Conservation (phyloP, 495 filamentous ascomycete genomes). For the Rhypophila decipiens region DNA sequence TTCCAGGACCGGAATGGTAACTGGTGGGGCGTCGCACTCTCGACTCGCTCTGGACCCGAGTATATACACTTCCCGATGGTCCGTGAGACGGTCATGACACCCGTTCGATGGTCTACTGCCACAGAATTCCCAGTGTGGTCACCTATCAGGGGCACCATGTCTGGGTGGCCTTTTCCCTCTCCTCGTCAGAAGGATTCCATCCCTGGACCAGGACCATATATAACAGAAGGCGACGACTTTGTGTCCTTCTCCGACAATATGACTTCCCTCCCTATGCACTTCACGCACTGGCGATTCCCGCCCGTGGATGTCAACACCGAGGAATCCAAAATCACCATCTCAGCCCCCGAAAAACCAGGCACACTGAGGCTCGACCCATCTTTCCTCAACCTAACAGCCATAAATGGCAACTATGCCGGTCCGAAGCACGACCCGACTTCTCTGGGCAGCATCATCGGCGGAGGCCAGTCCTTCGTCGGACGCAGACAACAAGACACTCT, state of each 20-base stretch:
- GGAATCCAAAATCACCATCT: slow-evolving; percentile 32
- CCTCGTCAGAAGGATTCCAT: slow-evolving; percentile 15
- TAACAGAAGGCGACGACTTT: slow-evolving; percentile 31
- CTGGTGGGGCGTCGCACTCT: slow-evolving; percentile 44
- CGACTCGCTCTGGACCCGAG: slow-evolving; percentile 40
- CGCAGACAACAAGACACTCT: slow-evolving; percentile 45
- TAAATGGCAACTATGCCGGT: slow-evolving; percentile 40
- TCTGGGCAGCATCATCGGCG: no score
- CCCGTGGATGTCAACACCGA: no score
- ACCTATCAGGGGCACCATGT: slow-evolving; percentile 39
- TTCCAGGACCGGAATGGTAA: slow-evolving; percentile 45
- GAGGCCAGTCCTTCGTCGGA: slow-evolving; percentile 43
- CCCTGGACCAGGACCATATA: slow-evolving; percentile 29
- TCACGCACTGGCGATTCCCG: slow-evolving; percentile 45
- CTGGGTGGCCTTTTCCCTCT: slow-evolving; percentile 39
- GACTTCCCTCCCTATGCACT: slow-evolving; percentile 33
- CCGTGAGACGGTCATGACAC: slow-evolving; percentile 50
- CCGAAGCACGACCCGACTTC: no score
- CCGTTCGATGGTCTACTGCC: slow-evolving; percentile 44
- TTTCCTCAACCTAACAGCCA: slow-evolving; percentile 39
- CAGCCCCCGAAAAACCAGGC: slow-evolving; percentile 26
- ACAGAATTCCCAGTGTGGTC: slow-evolving; percentile 36
- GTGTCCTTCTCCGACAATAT: slow-evolving; percentile 30
- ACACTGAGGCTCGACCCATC: slow-evolving; percentile 38
- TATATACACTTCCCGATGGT: slow-evolving; percentile 54